phyloP scores from a whole-genome alignment of 2,329 filamentous ascomycete genomes.

The Dactylonectria macrodidyma region DNA sequence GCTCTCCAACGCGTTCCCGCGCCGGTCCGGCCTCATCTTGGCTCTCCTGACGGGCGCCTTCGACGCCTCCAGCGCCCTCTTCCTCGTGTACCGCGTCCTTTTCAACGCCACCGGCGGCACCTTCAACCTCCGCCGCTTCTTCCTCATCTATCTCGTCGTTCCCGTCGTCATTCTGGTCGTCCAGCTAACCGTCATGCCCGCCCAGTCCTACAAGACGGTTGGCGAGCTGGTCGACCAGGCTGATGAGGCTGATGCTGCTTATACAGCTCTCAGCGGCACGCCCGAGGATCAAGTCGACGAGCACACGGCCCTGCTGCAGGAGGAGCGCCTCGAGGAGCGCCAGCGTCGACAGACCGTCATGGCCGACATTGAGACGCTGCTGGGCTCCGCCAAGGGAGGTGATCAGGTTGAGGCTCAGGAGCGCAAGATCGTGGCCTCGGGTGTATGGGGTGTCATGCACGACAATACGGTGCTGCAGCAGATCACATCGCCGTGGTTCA shows the following conservation, averaged over 20 bases:
- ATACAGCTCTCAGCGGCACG: constrained; percentile 45
- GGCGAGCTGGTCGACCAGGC: constrained; percentile 85
- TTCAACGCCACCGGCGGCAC: constrained; percentile 70
- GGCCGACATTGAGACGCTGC: constrained; percentile 79
- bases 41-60: constrained; percentile 87
- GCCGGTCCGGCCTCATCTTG: constrained; percentile 82
- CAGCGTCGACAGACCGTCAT: constrained; percentile 74
- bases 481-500: constrained; percentile 86
- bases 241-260: constrained; percentile 63
- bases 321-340: constrained; percentile 72
- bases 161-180: constrained; percentile 76
- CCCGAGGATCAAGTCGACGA: constrained; percentile 72
- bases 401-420: constrained; percentile 78
- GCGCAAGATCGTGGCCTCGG: constrained; percentile 77
- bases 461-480: constrained; percentile 79
- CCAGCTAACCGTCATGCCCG: constrained; percentile 81
- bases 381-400: constrained; percentile 75
- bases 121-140: constrained; percentile 79
- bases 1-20: constrained; percentile 86
- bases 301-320: constrained; percentile 67
- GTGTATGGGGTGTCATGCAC: constrained; percentile 91
- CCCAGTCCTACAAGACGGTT: constrained; percentile 85
- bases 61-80: constrained; percentile 85
- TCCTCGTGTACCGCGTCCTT: constrained; percentile 80
- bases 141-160: constrained; percentile 79